Evolutionary conservation across 306 rosid species (phyloP).

Genomic region (Cyamopsis tetragonoloba): DNA sequence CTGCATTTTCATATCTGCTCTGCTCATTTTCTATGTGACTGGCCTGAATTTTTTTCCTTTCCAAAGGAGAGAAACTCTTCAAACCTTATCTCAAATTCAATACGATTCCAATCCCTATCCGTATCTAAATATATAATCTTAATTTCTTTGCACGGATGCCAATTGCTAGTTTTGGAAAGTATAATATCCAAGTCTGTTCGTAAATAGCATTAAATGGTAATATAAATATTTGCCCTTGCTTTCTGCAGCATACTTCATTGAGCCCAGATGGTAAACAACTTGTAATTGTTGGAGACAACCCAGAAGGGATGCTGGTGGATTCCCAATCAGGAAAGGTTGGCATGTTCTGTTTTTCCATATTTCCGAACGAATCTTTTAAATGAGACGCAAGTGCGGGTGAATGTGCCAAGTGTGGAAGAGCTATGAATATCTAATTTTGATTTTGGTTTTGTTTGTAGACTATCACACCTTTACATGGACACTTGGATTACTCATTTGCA

Average conservation of each 20-base stretch:
- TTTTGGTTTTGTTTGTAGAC: conserved; percentile 48
- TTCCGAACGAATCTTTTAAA: not conserved
- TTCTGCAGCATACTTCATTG: conserved; percentile 73
- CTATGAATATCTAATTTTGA: conserved; percentile 21
- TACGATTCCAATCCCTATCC: not conserved
- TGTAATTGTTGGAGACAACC: conserved; percentile 80
- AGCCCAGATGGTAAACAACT: conserved; percentile 76
- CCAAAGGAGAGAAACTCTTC: not conserved
- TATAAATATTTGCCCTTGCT: conserved; percentile 5
- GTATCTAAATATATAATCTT: not conserved
- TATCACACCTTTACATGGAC: conserved; percentile 51
- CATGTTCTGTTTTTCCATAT: not conserved
- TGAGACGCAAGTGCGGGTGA: not conserved
- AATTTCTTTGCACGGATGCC: not conserved
- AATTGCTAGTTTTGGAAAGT: not conserved
- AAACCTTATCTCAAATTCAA: not conserved
- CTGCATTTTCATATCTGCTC: not conserved
- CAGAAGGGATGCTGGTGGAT: conserved; percentile 73
- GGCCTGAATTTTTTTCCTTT: not conserved
- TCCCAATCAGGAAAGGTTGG: conserved; percentile 91
- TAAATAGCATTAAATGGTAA: not conserved
- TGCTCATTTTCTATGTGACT: not conserved
- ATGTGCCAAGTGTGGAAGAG: not conserved
- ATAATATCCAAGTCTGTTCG: not conserved
- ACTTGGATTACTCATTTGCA: conserved; percentile 85